A percentile compares a stretch with the other conserved stretches of the same genome.
These are phyloP conservation scores for Hortaea sp. DNA, from an alignment of 2,329 filamentous ascomycete genomes.

Conservation along the genomic window DNA sequence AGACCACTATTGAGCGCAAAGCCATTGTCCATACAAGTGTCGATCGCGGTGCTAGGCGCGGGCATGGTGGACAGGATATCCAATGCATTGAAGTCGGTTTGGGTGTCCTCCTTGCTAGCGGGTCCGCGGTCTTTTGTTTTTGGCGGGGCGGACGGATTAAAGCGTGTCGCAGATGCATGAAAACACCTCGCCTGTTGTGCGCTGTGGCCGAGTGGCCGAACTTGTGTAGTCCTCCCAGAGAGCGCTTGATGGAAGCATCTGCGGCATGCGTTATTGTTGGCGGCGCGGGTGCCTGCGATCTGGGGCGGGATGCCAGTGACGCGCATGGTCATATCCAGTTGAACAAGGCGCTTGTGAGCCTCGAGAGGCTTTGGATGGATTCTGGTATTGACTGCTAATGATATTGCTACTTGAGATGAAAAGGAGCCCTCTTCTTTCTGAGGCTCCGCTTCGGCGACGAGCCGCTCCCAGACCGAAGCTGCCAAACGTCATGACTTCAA, in stretches of 20 bases:
- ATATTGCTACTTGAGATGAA: not conserved
- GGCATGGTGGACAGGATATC: constrained; percentile 71
- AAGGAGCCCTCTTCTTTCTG: not conserved
- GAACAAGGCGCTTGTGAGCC: not conserved
- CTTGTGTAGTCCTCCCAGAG: not conserved
- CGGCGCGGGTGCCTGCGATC: not conserved
- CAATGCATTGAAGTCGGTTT: constrained; percentile 63
- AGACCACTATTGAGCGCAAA: constrained; percentile 80
- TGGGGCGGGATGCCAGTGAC: not conserved
- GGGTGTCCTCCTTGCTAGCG: constrained; percentile 50
- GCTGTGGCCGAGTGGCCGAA: not conserved
- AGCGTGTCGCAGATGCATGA: constrained; percentile 4
- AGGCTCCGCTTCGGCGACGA: too few relatives aligned
- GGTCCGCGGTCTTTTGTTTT: constrained; percentile 50
- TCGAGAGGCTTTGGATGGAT: not conserved
- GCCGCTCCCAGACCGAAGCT: too few relatives aligned
- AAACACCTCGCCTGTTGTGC: constrained; percentile 2
- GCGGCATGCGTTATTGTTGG: not conserved
- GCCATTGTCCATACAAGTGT: constrained; percentile 70
- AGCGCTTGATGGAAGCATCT: constrained; percentile 7
- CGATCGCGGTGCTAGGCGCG: constrained; percentile 69
- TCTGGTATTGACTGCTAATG: not conserved
- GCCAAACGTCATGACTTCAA: too few relatives aligned
- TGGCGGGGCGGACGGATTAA: constrained; percentile 21
- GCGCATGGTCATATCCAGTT: not conserved